phyloP scores from a whole-genome alignment of 257 asterid species.

The Solanum gracilifrons region DNA sequence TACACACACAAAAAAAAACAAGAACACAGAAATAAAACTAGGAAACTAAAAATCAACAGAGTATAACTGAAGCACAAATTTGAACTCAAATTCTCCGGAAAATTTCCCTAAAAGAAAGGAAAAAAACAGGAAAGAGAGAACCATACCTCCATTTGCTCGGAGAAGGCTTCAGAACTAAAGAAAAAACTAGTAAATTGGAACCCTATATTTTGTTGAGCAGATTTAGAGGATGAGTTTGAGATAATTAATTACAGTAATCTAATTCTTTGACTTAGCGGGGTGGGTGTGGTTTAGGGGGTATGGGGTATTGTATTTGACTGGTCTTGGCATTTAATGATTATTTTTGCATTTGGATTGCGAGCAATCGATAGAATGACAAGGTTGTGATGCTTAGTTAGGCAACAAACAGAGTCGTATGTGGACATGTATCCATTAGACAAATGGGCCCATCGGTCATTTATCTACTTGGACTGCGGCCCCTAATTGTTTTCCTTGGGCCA shows the following conservation, averaged over 20 bases:
- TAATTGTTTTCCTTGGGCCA: neutral
- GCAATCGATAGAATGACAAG: neutral
- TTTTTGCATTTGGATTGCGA: neutral
- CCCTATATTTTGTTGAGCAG: neutral
- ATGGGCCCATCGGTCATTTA: neutral
- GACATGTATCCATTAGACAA: neutral
- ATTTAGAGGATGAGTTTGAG: neutral
- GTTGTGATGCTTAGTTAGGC: neutral
- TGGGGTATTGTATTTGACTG: neutral
- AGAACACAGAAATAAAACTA: neutral
- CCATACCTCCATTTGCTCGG: neutral
- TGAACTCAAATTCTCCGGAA: neutral
- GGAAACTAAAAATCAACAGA: neutral
- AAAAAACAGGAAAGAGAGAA: neutral
- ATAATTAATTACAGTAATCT: neutral
- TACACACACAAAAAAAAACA: neutral
- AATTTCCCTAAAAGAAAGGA: neutral
- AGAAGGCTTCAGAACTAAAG: neutral
- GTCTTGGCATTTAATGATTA: neutral
- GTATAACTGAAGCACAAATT: neutral
- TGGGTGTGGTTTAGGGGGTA: neutral
- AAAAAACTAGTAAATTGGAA: neutral
- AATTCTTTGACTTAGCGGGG: neutral
- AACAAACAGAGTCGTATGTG: neutral
- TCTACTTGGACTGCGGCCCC: neutral